Percentiles rank a stretch among this genome's conserved stretches.
phyloP scores from a whole-genome alignment of 306 rosid genomes.

The Alnus rubra region DNA sequence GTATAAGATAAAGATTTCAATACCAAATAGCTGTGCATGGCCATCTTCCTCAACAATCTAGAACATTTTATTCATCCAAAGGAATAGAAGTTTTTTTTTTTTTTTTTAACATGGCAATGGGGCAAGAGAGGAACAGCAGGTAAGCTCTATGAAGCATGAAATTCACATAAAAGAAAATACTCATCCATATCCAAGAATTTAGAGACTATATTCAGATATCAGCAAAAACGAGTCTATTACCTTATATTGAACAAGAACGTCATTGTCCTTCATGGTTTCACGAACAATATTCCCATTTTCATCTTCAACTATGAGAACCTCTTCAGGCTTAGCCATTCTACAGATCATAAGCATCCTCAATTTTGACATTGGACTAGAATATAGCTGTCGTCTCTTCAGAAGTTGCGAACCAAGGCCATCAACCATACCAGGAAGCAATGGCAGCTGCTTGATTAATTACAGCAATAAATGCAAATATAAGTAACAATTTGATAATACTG shows the following conservation, averaged over 20 bases:
- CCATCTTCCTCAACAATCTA: not conserved
- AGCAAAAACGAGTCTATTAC: conserved; percentile 36
- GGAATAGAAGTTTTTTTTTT: not conserved
- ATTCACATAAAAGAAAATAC: not conserved
- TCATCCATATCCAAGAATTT: not conserved
- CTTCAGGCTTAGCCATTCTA: conserved; percentile 99
- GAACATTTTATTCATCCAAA: not conserved
- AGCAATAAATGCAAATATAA: conserved; percentile 15
- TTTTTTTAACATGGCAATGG: not conserved
- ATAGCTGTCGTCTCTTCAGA: conserved; percentile 84
- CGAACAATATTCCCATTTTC: conserved; percentile 99
- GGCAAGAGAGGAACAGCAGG: not conserved
- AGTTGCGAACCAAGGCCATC: conserved; percentile 83
- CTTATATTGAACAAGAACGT: conserved; percentile 98
- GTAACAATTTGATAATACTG: not conserved
- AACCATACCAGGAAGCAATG: conserved; percentile 74
- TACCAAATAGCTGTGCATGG: not conserved
- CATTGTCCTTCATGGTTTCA: conserved; percentile 98
- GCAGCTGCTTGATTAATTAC: conserved; percentile 44
- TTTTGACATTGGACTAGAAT: conserved; percentile 87
- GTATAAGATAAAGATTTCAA: not conserved
- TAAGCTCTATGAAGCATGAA: not conserved
- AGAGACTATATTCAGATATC: not conserved
- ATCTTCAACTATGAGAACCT: conserved; percentile 97
- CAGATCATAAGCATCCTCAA: conserved; percentile 95